A percentile compares a stretch with the other conserved stretches of the same genome.
Evolutionary conservation across 2,329 filamentous ascomycete species (phyloP).

Genomic region (Sclerotinia glacialis): DNA sequence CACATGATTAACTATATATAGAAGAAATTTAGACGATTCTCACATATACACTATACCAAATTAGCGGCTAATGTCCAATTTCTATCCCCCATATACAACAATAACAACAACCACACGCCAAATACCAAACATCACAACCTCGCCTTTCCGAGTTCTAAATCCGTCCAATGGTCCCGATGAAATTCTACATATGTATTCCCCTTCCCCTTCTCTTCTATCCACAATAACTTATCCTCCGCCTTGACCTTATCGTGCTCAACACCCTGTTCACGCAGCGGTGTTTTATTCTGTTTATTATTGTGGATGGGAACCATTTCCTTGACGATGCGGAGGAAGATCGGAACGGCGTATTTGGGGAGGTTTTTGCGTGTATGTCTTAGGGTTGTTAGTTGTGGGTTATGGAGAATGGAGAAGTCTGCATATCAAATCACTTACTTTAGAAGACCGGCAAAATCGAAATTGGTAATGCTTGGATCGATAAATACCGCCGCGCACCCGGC

Average conservation of each 20-base stretch:
- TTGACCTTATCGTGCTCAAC: constrained; percentile 54
- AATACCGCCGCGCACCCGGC: constrained; percentile 65
- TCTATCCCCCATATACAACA: too few relatives aligned
- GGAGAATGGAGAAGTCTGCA: not conserved
- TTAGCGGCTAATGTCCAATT: too few relatives aligned
- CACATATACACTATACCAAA: too few relatives aligned
- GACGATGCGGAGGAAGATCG: constrained; percentile 67
- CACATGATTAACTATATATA: too few relatives aligned
- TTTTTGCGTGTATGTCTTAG: constrained; percentile 52
- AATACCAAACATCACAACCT: constrained; percentile 42
- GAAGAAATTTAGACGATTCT: too few relatives aligned
- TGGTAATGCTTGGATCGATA: constrained; percentile 49
- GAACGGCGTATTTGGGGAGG: constrained; percentile 72
- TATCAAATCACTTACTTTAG: constrained; percentile 44
- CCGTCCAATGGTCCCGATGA: constrained; percentile 56
- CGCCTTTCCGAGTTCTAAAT: constrained; percentile 45
- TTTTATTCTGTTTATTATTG: constrained; percentile 81
- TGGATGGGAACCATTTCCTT: constrained; percentile 59
- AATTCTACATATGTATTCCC: constrained; percentile 58
- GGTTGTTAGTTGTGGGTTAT: constrained; percentile 6
- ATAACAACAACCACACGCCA: too few relatives aligned
- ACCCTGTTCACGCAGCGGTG: constrained; percentile 64
- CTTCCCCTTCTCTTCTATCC: constrained; percentile 59
- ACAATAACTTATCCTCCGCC: constrained; percentile 45
- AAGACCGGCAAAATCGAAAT: constrained; percentile 60